Conservation (phyloP, 2,329 filamentous ascomycete species). For the Ophiostoma sp. region DNA sequence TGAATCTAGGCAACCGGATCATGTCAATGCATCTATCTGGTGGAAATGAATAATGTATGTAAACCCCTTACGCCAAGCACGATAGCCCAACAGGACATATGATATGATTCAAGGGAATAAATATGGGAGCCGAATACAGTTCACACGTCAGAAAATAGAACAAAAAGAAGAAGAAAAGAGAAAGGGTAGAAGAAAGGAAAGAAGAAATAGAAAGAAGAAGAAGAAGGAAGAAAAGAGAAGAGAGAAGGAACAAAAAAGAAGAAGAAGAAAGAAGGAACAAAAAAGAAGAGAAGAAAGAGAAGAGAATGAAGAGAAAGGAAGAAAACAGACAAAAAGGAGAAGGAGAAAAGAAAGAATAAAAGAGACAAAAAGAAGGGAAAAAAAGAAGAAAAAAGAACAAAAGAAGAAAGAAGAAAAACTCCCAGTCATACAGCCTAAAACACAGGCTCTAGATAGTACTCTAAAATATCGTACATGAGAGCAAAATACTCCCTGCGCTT, state of each 20-base stretch:
- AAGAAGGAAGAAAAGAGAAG: no score
- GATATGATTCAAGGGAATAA: no score
- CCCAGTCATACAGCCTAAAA: background rate
- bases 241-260: background rate
- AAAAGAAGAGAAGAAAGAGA: background rate
- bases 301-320: background rate
- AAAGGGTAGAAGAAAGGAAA: no score
- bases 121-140: no score
- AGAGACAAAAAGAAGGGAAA: background rate
- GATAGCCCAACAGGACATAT: background rate
- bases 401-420: background rate
- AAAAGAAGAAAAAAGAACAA: background rate
- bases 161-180: background rate
- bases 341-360: background rate
- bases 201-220: no score
- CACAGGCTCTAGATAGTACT: constrained; percentile 47
- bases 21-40: background rate
- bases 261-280: background rate
- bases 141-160: no score
- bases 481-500: constrained; percentile 38
- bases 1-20: background rate
- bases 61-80: constrained; percentile 1
- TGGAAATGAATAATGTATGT: background rate
- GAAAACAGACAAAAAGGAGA: background rate
- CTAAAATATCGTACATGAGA: constrained; percentile 50